Evolutionary conservation across 2,329 filamentous ascomycete species (phyloP).

Genomic region (Curvularia verruculosa): DNA sequence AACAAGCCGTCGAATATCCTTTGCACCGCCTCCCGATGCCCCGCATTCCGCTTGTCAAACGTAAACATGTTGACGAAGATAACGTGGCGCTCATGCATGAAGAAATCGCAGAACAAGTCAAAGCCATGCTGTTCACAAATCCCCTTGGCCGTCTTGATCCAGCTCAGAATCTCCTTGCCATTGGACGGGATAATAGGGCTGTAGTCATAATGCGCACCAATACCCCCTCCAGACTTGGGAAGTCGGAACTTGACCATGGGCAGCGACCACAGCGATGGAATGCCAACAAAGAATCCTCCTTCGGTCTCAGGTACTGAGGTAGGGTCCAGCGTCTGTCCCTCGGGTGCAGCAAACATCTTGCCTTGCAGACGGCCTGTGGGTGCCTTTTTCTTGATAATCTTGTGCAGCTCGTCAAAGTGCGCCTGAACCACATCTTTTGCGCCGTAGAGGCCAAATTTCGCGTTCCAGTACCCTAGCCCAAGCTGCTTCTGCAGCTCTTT

Average conservation of each 20-base stretch:
- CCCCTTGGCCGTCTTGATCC: slow-evolving; percentile 51
- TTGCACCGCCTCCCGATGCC: slow-evolving; percentile 47
- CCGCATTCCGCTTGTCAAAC: slow-evolving; percentile 54
- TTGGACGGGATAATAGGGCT: slow-evolving; percentile 40
- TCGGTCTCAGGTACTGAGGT: slow-evolving; percentile 35
- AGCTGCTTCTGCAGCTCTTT: slow-evolving; percentile 53
- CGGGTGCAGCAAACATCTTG: slow-evolving; percentile 48
- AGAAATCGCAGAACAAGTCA: slow-evolving; percentile 57
- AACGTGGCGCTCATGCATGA: slow-evolving; percentile 56
- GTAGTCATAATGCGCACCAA: slow-evolving; percentile 44
- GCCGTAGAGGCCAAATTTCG: slow-evolving; percentile 55
- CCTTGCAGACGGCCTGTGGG: slow-evolving; percentile 50
- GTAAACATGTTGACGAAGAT: slow-evolving; percentile 58
- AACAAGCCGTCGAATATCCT: slow-evolving; percentile 38
- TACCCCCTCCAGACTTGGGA: slow-evolving; percentile 35
- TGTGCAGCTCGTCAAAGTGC: slow-evolving; percentile 51
- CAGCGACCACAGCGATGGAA: slow-evolving; percentile 40
- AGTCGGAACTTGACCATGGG: slow-evolving; percentile 44
- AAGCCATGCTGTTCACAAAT: slow-evolving; percentile 53
- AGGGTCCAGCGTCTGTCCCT: slow-evolving; percentile 51
- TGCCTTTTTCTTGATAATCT: slow-evolving; percentile 45
- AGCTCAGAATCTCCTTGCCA: slow-evolving; percentile 52
- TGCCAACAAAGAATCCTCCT: slow-evolving; percentile 42
- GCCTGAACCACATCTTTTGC: slow-evolving; percentile 53
- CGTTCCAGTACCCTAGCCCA: slow-evolving; percentile 54